Evolutionary conservation across 2,329 filamentous ascomycete genomes (phyloP), one percentile per base, ranked within the genome.

Genomic region (Ascochyta clinopodiicola): DNA sequence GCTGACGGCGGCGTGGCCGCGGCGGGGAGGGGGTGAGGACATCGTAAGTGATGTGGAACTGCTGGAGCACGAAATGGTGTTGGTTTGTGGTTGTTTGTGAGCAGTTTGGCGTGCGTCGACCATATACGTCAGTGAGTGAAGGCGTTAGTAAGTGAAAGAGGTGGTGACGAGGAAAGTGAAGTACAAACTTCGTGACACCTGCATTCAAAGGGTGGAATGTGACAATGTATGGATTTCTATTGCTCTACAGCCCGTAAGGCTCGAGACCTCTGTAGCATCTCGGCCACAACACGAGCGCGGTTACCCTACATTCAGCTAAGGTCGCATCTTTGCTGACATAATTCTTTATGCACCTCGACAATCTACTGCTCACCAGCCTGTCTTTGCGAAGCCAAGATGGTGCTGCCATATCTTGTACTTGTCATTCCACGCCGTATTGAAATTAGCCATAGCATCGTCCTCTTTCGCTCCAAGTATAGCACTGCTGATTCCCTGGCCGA

Each of bases 361-460:
- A n/a, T 3, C 24, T 10, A 21, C n/a, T 13, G 22, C 19, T 57
- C 36, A 63, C 58, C 61, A 63, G 2, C 48, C 48, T 2, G 43
- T 56, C 22, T 22, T 51, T 1, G 35, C 58, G 49, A 51, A 59
- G 2, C 53, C 51, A 15, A 63, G 29, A 13, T 59, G 47, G 32
- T 57, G 49, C 24, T 57, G 50, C 61, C 58, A 68, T 8, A 32
- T 38, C n/a, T 32, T 37, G 51, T 64, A 59, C 47, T 52, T 44
- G 6, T 36, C 56, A 19, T 64, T 45, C 68, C 70, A 74, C 2
- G 65, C 66, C 12, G 56, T 53, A 15, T 60, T 57, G 40, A 68
- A 73, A 1, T 53, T 61, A 17, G 39, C 36, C 67, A 74, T 69
- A 7, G 73, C 71, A 17, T 69, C 66, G 5, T 64, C 56, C 38